A percentile compares a stretch with the other conserved stretches of the same genome.
These are phyloP conservation scores for Nadsonia starkeyi-henricii DNA, from an alignment of 1,139 yeast species.

Conservation along the genomic window DNA sequence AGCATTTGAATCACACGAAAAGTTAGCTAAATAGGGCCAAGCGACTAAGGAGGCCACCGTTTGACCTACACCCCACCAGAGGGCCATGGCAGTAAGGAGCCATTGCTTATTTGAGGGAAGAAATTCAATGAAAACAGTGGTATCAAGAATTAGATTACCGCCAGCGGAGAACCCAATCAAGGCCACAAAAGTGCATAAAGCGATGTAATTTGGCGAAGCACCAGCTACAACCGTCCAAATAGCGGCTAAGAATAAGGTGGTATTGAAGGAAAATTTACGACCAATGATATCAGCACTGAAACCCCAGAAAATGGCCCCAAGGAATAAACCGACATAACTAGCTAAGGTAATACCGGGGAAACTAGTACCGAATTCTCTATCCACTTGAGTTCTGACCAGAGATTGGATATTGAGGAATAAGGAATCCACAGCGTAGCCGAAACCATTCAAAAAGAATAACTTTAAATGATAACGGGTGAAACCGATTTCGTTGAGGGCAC, in stretches of 20 bases:
- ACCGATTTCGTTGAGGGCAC: conserved; percentile 19
- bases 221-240: conserved; percentile 29
- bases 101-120: conserved; percentile 39
- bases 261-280: conserved; percentile 41
- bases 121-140: conserved; percentile 43
- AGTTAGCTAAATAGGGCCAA: conserved; percentile 40
- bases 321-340: conserved; percentile 31
- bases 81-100: conserved; percentile 40
- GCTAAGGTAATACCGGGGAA: conserved; percentile 10
- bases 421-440: conserved; percentile 54
- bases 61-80: conserved; percentile 51
- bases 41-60: conserved; percentile 38
- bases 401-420: conserved; percentile 23
- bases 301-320: conserved; percentile 45
- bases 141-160: conserved; percentile 46
- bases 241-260: conserved; percentile 37
- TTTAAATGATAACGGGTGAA: conserved; percentile 15
- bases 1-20: conserved; percentile 30
- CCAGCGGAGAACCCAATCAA: conserved; percentile 27
- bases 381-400: conserved; percentile 2
- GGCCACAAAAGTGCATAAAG: conserved; percentile 38
- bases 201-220: conserved; percentile 33
- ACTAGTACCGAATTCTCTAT: conserved; percentile 5
- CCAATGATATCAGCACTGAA: conserved; percentile 33
- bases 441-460: conserved; percentile 26